Conservation (phyloP, 2,329 filamentous ascomycete species). For the Fusarium sp. region DNA sequence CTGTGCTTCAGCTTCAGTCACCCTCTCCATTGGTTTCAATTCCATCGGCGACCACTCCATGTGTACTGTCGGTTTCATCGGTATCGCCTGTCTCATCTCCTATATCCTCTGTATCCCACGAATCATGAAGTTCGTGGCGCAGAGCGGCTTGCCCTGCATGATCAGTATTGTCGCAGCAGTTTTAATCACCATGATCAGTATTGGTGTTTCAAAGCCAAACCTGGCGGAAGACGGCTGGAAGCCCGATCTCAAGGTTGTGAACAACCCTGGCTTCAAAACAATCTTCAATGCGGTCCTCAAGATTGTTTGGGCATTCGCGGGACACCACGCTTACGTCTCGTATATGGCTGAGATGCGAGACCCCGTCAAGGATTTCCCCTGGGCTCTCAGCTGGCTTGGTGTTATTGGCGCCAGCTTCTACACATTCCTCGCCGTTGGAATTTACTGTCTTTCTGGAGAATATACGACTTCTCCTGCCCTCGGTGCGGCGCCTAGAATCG, state of each 20-base stretch:
- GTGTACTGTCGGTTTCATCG: conserved; percentile 23
- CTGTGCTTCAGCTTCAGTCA: conserved; percentile 22
- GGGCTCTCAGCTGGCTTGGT: conserved; percentile 25
- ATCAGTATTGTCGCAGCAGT: conserved; percentile 17
- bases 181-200: conserved; percentile 26
- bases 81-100: conserved; percentile 6
- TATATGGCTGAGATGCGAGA: conserved; percentile 43
- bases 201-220: conserved; percentile 11
- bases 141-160: conserved; percentile 14
- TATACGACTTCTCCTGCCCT: conserved; percentile 33
- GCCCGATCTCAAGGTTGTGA: conserved; percentile 15
- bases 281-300: conserved; percentile 29
- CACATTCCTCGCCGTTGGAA: conserved; percentile 28
- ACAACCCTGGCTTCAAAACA: conserved; percentile 25
- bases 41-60: conserved; percentile 20
- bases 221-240: conserved; percentile 12
- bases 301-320: conserved; percentile 38
- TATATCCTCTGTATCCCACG: conserved; percentile 19
- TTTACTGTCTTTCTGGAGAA: conserved; percentile 40
- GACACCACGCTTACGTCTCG: conserved; percentile 37
- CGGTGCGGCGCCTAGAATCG: conserved; percentile 29
- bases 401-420: conserved; percentile 28
- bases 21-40: conserved; percentile 26
- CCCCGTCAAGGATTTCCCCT: conserved; percentile 34
- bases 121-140: conserved; percentile 27